Evolutionary conservation across 805 yeast species (phyloP), one percentile per base, ranked within the genome.

Genomic region (Zygotorulaspora danielsina): DNA sequence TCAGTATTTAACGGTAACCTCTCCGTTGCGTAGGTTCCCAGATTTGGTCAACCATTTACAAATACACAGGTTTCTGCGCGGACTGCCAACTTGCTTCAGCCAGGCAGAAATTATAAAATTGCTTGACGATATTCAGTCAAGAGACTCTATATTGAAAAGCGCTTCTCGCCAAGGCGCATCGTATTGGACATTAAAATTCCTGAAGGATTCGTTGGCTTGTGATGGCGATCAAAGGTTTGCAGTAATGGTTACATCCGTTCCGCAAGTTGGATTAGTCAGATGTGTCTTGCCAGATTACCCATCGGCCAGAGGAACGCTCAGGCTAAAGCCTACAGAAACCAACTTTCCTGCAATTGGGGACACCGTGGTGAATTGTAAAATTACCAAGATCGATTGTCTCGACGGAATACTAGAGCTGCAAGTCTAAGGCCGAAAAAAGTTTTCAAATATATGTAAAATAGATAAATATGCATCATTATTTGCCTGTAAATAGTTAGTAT

Each of bases 1-100:
- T 0, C 57, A 65, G 5, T 87, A 89, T 53, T 70, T 82, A 4
- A 83, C 86, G 13, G 81, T 84, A 6, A 89, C 97, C 0, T 88
- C 97, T 0, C 97, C 98, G 2, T 66, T 93, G 47, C 71, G 97
- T 57, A 69, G 97, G 48, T 83, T 75, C 49, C 79, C 83, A 5
- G 97, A 90, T 58, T 61, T 88, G 44, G 59, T 88, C 6, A 81
- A 81, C 53, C 97, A 89, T 53, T 75, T 89, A 76, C 90, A 84
- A 51, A 46, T 85, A 1, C 81, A 78, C 39, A 56, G 76, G 1
- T 59, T 54, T 38, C 40, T 80, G 11, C 47, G 57, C 49, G 22
- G 51, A 2, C 32, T 44, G 35, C 42, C 48, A 0, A 49, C 59
- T 1, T 27, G 51, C n/a, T 73, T 71, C 47, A 39, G 52, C 1